Conservation (phyloP, 257 asterid species). For the Parsonsia alboflavescens region DNA sequence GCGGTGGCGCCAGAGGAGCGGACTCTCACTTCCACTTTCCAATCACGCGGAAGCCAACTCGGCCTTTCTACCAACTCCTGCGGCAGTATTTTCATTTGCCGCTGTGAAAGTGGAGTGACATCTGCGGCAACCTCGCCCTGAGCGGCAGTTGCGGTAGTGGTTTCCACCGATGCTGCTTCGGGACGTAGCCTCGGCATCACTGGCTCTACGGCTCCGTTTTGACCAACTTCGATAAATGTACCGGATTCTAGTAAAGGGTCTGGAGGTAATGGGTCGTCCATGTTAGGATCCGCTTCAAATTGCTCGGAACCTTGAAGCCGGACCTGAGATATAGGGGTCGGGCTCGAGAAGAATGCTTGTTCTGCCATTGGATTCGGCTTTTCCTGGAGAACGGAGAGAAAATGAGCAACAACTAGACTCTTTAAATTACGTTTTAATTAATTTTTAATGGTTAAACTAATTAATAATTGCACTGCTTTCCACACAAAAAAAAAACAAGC, state of each 20-base stretch:
- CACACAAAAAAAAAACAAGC: background rate
- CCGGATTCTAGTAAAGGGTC: slow-evolving; percentile 32
- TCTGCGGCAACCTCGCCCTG: background rate
- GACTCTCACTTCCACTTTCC: slow-evolving; percentile 31
- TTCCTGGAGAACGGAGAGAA: background rate
- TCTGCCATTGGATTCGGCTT: slow-evolving; percentile 14
- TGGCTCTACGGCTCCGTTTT: slow-evolving; percentile 5
- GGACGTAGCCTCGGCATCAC: background rate
- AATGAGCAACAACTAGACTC: background rate
- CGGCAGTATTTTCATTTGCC: slow-evolving; percentile 11
- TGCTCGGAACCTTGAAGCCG: slow-evolving; percentile 1
- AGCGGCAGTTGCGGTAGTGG: slow-evolving; percentile 5
- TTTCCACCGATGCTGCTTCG: background rate
- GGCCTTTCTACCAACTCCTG: slow-evolving; percentile 27
- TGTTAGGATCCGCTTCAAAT: background rate
- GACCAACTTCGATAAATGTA: slow-evolving; percentile 20
- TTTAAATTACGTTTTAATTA: background rate
- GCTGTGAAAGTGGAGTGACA: slow-evolving; percentile 17
- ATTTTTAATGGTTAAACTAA: background rate
- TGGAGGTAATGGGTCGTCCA: slow-evolving; percentile 13
- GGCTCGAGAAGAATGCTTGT: background rate
- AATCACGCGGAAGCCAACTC: slow-evolving; percentile 32
- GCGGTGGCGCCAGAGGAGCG: slow-evolving; percentile 41
- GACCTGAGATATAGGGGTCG: slow-evolving; percentile 5
- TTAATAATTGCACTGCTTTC: background rate